Evolutionary conservation across 2,329 filamentous ascomycete species (phyloP), one percentile per base, ranked within the genome.

Genomic region (Chrysosporium queenslandicum): DNA sequence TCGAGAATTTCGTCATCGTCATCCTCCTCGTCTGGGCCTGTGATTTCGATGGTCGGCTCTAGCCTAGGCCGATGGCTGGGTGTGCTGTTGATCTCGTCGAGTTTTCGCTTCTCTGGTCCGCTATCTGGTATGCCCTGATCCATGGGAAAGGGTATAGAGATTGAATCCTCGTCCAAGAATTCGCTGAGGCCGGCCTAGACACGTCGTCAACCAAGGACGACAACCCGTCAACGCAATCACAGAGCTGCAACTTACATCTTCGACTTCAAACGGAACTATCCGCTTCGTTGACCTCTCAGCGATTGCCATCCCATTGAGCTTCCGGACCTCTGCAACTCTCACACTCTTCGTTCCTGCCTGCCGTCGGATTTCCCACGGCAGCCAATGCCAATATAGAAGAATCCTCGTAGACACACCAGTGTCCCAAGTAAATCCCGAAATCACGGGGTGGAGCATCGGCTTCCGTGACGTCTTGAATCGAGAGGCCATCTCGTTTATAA

Each of bases 401-500:
- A 95, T 66, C 50, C 88, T 77, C 39, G 81, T 86, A 56, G 81
- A 79, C 34, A 95, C 73, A 29, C 82, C 84, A 57, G 80, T 81
- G 55, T 95, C 89, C 90, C 90, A 96, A 39, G 85, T 80, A 18
- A 75, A 76, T 12, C 85, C 82, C 53, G 84, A 84, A 56, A 96
- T 76, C 37, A 87, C 81, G 14, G 89, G 85, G 50, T 83, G 78
- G 46, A 97, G 72, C 9, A 83, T 78, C 12, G 89, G 85, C 14
- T 64, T 58, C 75, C 78, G 58, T 72, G 76, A 57, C 78, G 82
- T 74, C 56, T 85, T 82, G 70, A 94, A 83, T 58, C 83, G 85
- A n/a, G 87, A 94, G 39, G 83, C 85, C 54, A 85, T 87, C 64
- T 94, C 89, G 34, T 83, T 88, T 46, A 89, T 76, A 18, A 92